A percentile compares a stretch with the other conserved stretches of the same genome.
These are phyloP conservation scores for Scheffersomyces quercinus DNA, from an alignment of 1,139 yeast genomes.

Conservation along the genomic window DNA sequence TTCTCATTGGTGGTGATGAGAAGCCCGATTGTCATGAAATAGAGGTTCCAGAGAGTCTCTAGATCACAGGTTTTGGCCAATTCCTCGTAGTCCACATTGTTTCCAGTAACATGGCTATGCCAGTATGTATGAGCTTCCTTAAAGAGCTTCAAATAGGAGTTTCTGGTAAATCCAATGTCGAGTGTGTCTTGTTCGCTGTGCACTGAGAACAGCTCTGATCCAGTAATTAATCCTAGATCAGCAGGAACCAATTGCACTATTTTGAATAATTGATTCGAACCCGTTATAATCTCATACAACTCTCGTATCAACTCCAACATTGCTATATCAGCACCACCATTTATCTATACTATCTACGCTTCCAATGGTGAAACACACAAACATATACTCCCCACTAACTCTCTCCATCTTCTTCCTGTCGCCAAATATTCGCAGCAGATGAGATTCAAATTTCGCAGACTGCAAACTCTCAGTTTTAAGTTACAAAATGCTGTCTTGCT, in stretches of 20 bases:
- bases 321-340: not conserved
- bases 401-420: too few species aligned
- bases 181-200: slow-evolving; percentile 18
- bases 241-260: slow-evolving; percentile 25
- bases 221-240: slow-evolving; percentile 4
- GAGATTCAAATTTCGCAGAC: too few species aligned
- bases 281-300: slow-evolving; percentile 13
- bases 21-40: slow-evolving; percentile 34
- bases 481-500: too few species aligned
- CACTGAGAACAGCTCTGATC: slow-evolving; percentile 5
- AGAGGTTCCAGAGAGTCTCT: slow-evolving; percentile 8
- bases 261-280: slow-evolving; percentile 14
- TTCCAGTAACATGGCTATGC: slow-evolving; percentile 14
- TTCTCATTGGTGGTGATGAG: slow-evolving; percentile 45
- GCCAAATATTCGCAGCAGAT: too few species aligned
- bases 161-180: slow-evolving; percentile 39
- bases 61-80: not conserved
- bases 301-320: slow-evolving; percentile 10
- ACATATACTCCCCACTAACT: too few species aligned
- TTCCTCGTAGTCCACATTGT: slow-evolving; percentile 5
- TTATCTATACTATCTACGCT: too few species aligned
- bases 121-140: slow-evolving; percentile 36
- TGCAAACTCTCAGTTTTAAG: too few species aligned
- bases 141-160: slow-evolving; percentile 31
- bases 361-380: too few species aligned